Percentiles rank a stretch among this genome's conserved stretches.
These are phyloP conservation scores for Penicillium arizonense DNA, from an alignment of 495 filamentous ascomycete genomes.

Conservation along the genomic window DNA sequence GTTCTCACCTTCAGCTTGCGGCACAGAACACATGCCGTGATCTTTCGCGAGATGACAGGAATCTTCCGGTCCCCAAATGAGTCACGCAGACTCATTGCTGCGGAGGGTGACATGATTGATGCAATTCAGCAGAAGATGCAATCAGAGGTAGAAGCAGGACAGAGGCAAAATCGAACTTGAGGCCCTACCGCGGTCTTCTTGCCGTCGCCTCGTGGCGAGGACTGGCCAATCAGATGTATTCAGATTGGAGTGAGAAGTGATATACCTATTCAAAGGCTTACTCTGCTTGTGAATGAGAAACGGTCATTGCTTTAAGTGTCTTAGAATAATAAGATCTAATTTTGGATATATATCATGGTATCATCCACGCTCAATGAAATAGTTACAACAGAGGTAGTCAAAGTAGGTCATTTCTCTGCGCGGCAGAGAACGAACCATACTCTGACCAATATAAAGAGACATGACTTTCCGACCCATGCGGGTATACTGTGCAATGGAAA, in stretches of 20 bases:
- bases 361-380: background rate
- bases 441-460: background rate
- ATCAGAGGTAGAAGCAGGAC: too few relatives aligned
- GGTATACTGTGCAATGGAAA: constrained; percentile 1
- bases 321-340: too few relatives aligned
- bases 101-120: background rate
- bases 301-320: too few relatives aligned
- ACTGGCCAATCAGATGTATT: too few relatives aligned
- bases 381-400: background rate
- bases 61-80: constrained; percentile 21
- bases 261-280: background rate
- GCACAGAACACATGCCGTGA: constrained; percentile 21
- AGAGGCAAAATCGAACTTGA: too few relatives aligned
- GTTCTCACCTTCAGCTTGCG: constrained; percentile 11
- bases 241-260: background rate
- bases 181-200: constrained; percentile 5
- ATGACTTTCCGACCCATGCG: background rate
- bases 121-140: background rate
- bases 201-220: background rate
- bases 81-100: constrained; percentile 2
- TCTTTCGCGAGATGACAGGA: constrained; percentile 21
- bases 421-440: background rate
- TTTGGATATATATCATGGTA: too few relatives aligned
- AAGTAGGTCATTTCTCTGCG: background rate
- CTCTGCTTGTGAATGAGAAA: too few relatives aligned